A percentile compares a stretch with the other conserved stretches of the same genome.
Conservation (phyloP, 768 basidiomycete genomes). For the Grammothele lineata region DNA sequence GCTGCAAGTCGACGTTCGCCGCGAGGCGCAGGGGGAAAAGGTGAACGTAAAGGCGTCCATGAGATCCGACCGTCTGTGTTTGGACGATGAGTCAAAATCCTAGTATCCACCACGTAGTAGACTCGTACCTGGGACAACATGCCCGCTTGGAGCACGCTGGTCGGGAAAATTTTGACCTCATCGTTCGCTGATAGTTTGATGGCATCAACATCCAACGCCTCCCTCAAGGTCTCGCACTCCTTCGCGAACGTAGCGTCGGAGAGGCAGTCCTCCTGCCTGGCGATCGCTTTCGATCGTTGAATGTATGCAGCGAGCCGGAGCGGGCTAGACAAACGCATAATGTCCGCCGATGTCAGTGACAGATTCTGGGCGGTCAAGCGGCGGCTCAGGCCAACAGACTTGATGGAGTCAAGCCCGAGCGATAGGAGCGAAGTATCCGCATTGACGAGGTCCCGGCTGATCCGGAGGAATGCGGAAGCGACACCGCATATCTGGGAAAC, state of each 20-base stretch:
- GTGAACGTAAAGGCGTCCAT: conserved; percentile 30
- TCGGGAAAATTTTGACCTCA: conserved; percentile 32
- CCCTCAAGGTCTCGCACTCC: conserved; percentile 4
- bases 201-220: conserved; percentile 13
- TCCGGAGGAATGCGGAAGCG: conserved; percentile 11
- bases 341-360: conserved; percentile 31
- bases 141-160: conserved; percentile 42
- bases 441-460: conserved; percentile 1
- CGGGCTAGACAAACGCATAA: conserved; percentile 25
- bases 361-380: conserved; percentile 31
- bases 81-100: no score
- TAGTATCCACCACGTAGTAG: background rate
- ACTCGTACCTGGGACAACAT: conserved; percentile 47
- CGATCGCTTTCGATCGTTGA: background rate
- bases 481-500: conserved; percentile 3
- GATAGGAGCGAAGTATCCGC: conserved; percentile 35
- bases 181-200: conserved; percentile 28
- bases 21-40: conserved; percentile 25
- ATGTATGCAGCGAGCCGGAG: conserved; percentile 5
- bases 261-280: background rate
- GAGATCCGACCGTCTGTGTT: conserved; percentile 25
- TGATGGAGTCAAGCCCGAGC: conserved; percentile 45
- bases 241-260: conserved; percentile 1
- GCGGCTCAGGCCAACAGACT: conserved; percentile 40
- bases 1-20: conserved; percentile 21